Evolutionary conservation across 2,329 filamentous ascomycete genomes (phyloP), one percentile per base, ranked within the genome.

Genomic region (Colletotrichum australisinense): DNA sequence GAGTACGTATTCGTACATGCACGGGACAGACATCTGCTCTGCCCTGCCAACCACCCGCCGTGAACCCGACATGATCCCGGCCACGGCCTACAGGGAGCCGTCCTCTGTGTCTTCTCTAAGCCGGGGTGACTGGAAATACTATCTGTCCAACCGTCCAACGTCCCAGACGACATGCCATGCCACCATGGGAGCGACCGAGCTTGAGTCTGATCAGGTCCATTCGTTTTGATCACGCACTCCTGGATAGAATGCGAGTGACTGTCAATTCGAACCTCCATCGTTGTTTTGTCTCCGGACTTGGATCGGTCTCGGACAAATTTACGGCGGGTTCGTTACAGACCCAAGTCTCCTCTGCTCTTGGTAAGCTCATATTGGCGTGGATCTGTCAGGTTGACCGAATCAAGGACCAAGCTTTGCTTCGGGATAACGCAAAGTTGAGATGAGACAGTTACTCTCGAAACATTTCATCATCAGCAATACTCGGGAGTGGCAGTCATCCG

Each of bases 151-250:
- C 30, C n/a, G 58, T n/a, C 56, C 46, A 6, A 46, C 26, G 46
- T 35, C 59, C 60, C 46, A 70, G 70, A 64, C 26, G 26, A 22
- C 32, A 35, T 35, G 32, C 32, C 30, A 60, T 52, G 32, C 49
- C 55, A 55, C 49, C 55, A 55, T 55, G 16, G 46, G 35, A 38
- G 70, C 32, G 67, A 35, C 46, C 67, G 60, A 70, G 67, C 60
- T 56, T 42, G 24, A 14, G 60, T 70, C 60, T 65, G 53, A 65
- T 26, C 67, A 60, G 30, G 26, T 62, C 57, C 28, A 56, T 49
- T 9, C 32, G 56, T 60, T 57, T 35, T 22, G 19, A 14, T 14
- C 42, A 59, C 52, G 46, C 35, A 30, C 52, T 69, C 69, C 53
- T 63, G 14, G 9, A 35, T 52, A 69, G 19, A 42, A 30, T 16